phyloP scores from a whole-genome alignment of 495 filamentous ascomycete species.

The Amphirosellinia nigrospora region DNA sequence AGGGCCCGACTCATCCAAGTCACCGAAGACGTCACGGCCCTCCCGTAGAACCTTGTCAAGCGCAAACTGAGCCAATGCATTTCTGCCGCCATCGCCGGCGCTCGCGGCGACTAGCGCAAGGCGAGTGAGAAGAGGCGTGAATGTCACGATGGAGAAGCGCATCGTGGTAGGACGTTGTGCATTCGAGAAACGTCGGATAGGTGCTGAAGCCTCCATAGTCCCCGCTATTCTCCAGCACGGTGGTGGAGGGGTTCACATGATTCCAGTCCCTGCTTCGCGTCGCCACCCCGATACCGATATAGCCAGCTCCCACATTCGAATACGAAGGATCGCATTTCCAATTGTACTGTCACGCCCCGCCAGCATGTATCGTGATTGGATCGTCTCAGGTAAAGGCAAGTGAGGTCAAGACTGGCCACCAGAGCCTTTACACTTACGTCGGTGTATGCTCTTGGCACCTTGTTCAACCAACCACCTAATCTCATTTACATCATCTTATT shows the following conservation, averaged over 20 bases:
- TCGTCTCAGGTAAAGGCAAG: background rate
- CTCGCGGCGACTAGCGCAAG: background rate
- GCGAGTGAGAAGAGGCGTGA: background rate
- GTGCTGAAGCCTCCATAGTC: background rate
- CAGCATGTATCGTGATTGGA: conserved; percentile 8
- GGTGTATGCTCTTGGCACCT: background rate
- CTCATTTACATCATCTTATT: too few species aligned
- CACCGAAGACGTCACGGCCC: conserved; percentile 56
- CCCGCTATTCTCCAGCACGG: conserved; percentile 12
- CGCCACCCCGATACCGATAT: background rate
- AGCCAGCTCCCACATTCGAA: background rate
- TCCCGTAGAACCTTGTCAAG: conserved; percentile 58
- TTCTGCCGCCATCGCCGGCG: conserved; percentile 16
- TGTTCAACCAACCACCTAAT: background rate
- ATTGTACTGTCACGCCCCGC: conserved; percentile 12
- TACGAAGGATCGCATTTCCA: background rate
- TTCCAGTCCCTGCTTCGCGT: background rate
- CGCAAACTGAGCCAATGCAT: conserved; percentile 55
- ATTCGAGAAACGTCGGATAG: background rate
- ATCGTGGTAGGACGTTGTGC: conserved; percentile 1
- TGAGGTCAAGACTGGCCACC: background rate
- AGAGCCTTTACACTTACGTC: background rate
- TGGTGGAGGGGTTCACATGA: conserved; percentile 1
- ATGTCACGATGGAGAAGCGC: background rate
- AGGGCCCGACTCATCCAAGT: conserved; percentile 38